Percentiles rank a stretch among this genome's conserved stretches.
Conservation (phyloP, 805 yeast genomes). For the Candida verbasci region DNA sequence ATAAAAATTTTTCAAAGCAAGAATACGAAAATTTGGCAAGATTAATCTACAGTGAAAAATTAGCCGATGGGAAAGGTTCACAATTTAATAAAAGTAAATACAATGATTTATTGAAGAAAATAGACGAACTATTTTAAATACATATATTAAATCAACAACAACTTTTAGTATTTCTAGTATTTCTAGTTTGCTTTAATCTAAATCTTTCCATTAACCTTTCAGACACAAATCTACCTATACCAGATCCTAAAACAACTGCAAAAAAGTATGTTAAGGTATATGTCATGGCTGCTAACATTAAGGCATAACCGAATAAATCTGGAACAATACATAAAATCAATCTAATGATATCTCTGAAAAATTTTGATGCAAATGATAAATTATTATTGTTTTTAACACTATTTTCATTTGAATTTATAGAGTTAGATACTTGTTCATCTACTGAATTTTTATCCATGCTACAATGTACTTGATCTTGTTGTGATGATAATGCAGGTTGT, state of each 20-base stretch:
- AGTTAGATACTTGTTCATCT: neutral
- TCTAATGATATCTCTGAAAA: constrained; percentile 53
- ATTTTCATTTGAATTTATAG: neutral
- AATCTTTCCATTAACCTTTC: constrained; percentile 40
- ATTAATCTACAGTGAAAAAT: constrained; percentile 45
- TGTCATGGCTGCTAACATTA: constrained; percentile 79
- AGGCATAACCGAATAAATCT: constrained; percentile 62
- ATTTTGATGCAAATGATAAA: constrained; percentile 14
- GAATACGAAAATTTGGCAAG: constrained; percentile 51
- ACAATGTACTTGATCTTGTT: neutral
- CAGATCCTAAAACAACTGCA: constrained; percentile 66
- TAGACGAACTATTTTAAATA: constrained; percentile 10
- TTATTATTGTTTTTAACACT: neutral
- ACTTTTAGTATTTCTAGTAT: constrained; percentile 1
- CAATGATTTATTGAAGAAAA: constrained; percentile 28
- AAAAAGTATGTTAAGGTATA: constrained; percentile 64
- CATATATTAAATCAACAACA: constrained; percentile 6
- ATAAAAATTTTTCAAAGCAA: constrained; percentile 31
- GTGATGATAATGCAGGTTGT: neutral
- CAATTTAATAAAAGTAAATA: constrained; percentile 36
- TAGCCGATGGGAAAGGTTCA: constrained; percentile 35
- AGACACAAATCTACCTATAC: constrained; percentile 67
- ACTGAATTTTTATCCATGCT: constrained; percentile 3
- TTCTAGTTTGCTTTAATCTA: constrained; percentile 5
- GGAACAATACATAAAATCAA: constrained; percentile 53